Evolutionary conservation across 163 green algal genomes (phyloP), one percentile per base, ranked within the genome.

Genomic region (Chlamydomonas reinhardtii): DNA sequence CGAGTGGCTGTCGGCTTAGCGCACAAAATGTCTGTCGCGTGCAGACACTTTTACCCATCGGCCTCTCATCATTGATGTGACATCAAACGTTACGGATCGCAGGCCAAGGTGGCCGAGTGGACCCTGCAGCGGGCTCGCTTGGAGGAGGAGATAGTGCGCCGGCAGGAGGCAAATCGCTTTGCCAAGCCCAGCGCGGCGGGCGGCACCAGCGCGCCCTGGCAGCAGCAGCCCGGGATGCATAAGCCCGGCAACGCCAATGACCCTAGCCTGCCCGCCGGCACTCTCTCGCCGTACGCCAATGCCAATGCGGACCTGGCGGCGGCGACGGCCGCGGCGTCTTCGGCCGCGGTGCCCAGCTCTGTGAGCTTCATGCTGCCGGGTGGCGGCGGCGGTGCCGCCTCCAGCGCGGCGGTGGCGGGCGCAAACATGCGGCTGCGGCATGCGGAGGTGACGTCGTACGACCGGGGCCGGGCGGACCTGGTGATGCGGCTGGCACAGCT

Each of bases 81-180:
- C n/a, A n/a, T n/a, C 52, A 14, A 48, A 48, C 39, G 39, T 8
- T 8, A 48, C 39, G 39, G 39, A 48, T 17, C 4, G 25, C 74
- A 83, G 68, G 52, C 19, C 77, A 76, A 89, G 59, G 52, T 92
- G 52, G 52, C 74, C n/a, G 73, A 83, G 32, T 92, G 89, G 89
- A 81, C 86, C 25, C 31, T 86, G 62, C 86, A 89, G 43, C 85
- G 89, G 19, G 85, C 85, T 0, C 85, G 89, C 0, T 68, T 92
- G 29, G 89, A 92, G 73, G 89, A 92, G 73, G 89, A 92, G 86
- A 91, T 92, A 15, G 77, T 90, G n/a, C 76, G 89, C 68, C 76
- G 89, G 56, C 89, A 91, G 61, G 89, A 92, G 64, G 89, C 82
- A 0, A 64, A 34, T 29, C 85, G 89, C 73, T 91, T 88, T 68